Percentiles rank a stretch among this genome's conserved stretches.
These are phyloP conservation scores for Balansia obtecta DNA, from an alignment of 2,329 filamentous ascomycete genomes.

Conservation along the genomic window DNA sequence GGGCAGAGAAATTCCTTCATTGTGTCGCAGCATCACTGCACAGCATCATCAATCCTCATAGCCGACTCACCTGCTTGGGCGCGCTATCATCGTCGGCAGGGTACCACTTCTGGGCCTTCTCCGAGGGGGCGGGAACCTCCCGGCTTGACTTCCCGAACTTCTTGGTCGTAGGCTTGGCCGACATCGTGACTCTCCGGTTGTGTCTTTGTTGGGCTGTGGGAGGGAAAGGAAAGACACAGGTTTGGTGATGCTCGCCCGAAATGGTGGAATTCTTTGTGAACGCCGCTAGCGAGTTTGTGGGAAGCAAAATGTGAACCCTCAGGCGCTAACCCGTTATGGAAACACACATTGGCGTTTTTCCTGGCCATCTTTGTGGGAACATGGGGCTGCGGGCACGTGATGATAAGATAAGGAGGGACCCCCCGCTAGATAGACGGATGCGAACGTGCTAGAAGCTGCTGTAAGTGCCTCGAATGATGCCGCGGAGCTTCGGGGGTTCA, in stretches of 20 bases:
- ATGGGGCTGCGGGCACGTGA: conserved; percentile 26
- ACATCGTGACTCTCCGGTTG: conserved; percentile 52
- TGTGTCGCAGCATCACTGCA: conserved; percentile 6
- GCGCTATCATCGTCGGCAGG: conserved; percentile 81
- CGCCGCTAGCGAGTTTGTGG: conserved; percentile 30
- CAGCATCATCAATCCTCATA: conserved; percentile 11
- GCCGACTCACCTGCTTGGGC: conserved; percentile 81
- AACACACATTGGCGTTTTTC: conserved; percentile 9
- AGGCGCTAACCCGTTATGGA: conserved; percentile 22
- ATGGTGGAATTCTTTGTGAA: conserved; percentile 30
- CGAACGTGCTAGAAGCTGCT: conserved; percentile 30
- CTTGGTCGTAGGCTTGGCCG: conserved; percentile 70
- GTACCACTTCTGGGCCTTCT: conserved; percentile 99
- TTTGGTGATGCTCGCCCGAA: conserved; percentile 26
- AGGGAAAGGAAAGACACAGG: conserved; percentile 24
- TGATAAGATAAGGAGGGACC: conserved; percentile 25
- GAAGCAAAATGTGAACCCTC: conserved; percentile 32
- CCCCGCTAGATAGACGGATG: no score
- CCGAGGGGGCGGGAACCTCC: conserved; percentile 70
- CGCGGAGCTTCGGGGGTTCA: conserved; percentile 4
- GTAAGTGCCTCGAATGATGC: conserved; percentile 10
- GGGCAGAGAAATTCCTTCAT: conserved; percentile 1
- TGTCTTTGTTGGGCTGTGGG: conserved; percentile 21
- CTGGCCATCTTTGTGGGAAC: conserved; percentile 11
- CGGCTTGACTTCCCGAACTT: conserved; percentile 96